Evolutionary conservation across 1,284 basidiomycete species (phyloP), one percentile per base, ranked within the genome.

Genomic region (Laetiporus sulphureus): DNA sequence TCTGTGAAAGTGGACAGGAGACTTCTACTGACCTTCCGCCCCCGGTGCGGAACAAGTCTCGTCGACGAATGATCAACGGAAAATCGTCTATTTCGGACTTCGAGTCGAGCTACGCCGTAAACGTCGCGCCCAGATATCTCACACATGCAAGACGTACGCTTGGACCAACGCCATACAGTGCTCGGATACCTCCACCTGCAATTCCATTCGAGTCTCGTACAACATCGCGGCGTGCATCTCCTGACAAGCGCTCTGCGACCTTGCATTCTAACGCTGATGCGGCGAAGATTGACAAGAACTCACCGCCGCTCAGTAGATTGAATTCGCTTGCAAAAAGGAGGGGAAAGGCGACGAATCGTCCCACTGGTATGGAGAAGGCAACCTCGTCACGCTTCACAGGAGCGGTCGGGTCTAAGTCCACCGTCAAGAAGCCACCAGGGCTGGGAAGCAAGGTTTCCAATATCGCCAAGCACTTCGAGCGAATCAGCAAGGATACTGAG

Each of bases 51-150:
- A 72, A 61, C 46, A 77, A 72, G 53, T 68, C 64, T 32, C 68
- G 70, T 46, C 69, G 71, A 48, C 58, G 68, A 38, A 43, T 57
- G n/a, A 60, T 72, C 27, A 53, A 63, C 13, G 72, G 68, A 55
- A 83, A 77, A 47, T 63, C 73, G 10, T 87, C 85, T 0, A 69
- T 76, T 0, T 92, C 91, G 2, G 91, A 94, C 58, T 90, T 89
- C 35, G 91, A 93, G 61, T 77, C 85, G 44, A 79, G 91, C 41
- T 93, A 93, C 61, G 90, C 91, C 3, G 84, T 81, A n/a, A 91
- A 91, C 53, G 79, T 91, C 45, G 85, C 83, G 3, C 83, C 85
- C 2, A 71, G 73, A 47, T 79, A 84, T 52, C 64, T 81, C 11
- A 74, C 75, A 3, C 70, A 73, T 51, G 62, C 67, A 19, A 68